These are phyloP conservation scores for Mucor mucedo DNA, from an alignment of 371 early-diverging fungal genomes.

Conservation along the genomic window DNA sequence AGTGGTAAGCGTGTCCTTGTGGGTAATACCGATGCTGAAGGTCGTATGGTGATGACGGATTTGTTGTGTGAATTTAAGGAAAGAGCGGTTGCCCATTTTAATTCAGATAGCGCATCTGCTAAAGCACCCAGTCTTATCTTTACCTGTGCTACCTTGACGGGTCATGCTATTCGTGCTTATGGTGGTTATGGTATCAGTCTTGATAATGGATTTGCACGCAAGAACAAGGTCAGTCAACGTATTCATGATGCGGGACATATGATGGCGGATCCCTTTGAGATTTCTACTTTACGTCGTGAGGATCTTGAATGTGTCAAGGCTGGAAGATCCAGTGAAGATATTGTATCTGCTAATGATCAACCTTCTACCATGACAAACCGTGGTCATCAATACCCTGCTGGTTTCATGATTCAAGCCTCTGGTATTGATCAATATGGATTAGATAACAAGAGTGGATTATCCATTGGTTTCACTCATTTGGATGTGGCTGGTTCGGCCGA, in stretches of 20 bases:
- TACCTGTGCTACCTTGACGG: conserved; percentile 89
- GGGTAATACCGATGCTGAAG: conserved; percentile 92
- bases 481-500: conserved; percentile 89
- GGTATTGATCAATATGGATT: conserved; percentile 80
- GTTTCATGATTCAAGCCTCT: conserved; percentile 82
- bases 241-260: conserved; percentile 73
- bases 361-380: conserved; percentile 78
- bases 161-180: conserved; percentile 83
- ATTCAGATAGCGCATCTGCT: conserved; percentile 37
- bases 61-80: conserved; percentile 82
- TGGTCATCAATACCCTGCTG: conserved; percentile 90
- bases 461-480: conserved; percentile 83
- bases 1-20: conserved; percentile 85
- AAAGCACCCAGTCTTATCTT: conserved; percentile 66
- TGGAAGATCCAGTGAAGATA: conserved; percentile 76
- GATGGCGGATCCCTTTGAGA: conserved; percentile 84
- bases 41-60: conserved; percentile 91
- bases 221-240: conserved; percentile 63
- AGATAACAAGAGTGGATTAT: conserved; percentile 51
- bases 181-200: conserved; percentile 79
- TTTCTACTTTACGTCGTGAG: conserved; percentile 84
- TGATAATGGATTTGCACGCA: conserved; percentile 84
- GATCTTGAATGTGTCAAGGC: conserved; percentile 73
- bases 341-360: conserved; percentile 79
- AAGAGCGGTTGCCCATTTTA: conserved; percentile 61